Base-by-base conservation (phyloP, 2,329 filamentous ascomycete genomes). In the Botrytis fragariae region DNA sequence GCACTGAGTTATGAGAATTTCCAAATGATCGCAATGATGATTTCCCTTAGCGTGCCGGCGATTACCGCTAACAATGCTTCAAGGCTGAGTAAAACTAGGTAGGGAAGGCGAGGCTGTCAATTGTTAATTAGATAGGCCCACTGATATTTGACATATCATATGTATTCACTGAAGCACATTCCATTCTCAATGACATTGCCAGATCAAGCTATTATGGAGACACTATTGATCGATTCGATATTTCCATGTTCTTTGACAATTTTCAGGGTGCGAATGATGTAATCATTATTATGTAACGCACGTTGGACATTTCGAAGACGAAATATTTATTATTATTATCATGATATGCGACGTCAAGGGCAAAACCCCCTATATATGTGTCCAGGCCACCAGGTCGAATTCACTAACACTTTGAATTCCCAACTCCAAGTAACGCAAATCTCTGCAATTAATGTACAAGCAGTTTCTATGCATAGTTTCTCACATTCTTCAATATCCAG, bases 401-500 rank as follows among this genome's bases (percentile, higher is more conserved):
- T 29, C 35, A 71, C 35, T 3, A 51, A 32, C 18, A 39, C 54
- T 32, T 63, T 20, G 16, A 57, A 57, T 57, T 25, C 8, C 25
- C 39, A 37, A 35, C 25, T 48, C 25, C 62, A 29, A 61, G 65
- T 22, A 68, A 68, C 10, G 25, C 37, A 35, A 32, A 25, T 20
- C 37, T 45, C 20, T 57, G 39, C 42, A 68, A 51, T 37, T 54
- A 61, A 67, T 48, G 48, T 54, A 45, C 32, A 37, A 44, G 35
- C 18, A 22, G 16, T 29, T 71, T 48, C 74, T 72, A 80, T 42
- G 74, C 77, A 63, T 81, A 81, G 72, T 80, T 80, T 69, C 79
- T 76, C n/a, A 91, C 88, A 7, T 85, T 86, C 76, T 88, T 88
- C 74, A 93, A 75, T 48, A 82, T 80, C 82, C 82, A 83, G 42